phyloP scores from a whole-genome alignment of 2,329 filamentous ascomycete genomes.

The Verticillium longisporum region DNA sequence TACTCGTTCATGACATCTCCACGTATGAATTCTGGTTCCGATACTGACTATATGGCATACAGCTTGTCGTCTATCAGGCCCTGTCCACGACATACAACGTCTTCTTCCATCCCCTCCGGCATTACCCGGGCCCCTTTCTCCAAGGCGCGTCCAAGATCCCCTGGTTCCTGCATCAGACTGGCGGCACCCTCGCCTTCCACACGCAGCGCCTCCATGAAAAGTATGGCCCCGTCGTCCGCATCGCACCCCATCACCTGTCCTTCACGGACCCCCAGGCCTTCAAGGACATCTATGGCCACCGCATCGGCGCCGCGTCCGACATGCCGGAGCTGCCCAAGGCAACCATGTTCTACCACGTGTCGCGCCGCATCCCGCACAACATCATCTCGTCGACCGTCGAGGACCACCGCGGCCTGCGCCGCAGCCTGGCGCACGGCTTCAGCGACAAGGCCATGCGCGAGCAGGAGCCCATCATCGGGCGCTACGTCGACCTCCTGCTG shows the following conservation, averaged over 20 bases:
- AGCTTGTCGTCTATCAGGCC: constrained; percentile 2
- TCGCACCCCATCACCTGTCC: constrained; percentile 29
- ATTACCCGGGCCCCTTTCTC: constrained; percentile 20
- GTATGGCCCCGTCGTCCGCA: constrained; percentile 28
- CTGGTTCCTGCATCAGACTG: not conserved
- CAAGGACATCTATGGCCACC: constrained; percentile 30
- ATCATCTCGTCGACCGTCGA: constrained; percentile 10
- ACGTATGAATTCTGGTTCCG: not conserved
- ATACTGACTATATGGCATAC: not conserved
- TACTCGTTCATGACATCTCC: not conserved
- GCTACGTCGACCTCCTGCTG: constrained; percentile 19
- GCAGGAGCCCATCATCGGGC: constrained; percentile 20
- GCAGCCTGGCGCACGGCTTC: constrained; percentile 21
- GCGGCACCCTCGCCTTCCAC: constrained; percentile 3
- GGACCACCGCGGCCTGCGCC: constrained; percentile 15
- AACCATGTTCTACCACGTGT: not conserved
- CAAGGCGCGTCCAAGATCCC: constrained; percentile 4
- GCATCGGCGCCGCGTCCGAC: not conserved
- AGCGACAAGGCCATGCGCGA: constrained; percentile 19
- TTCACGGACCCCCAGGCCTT: constrained; percentile 27
- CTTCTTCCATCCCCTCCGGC: constrained; percentile 24
- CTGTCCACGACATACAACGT: constrained; percentile 19
- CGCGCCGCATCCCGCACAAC: not conserved
- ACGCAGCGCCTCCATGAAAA: constrained; percentile 11
- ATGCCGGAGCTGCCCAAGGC: not conserved